These are phyloP conservation scores for Paramecium tetraurelia DNA, from an alignment of 73 alveolate genomes.

Conservation along the genomic window DNA sequence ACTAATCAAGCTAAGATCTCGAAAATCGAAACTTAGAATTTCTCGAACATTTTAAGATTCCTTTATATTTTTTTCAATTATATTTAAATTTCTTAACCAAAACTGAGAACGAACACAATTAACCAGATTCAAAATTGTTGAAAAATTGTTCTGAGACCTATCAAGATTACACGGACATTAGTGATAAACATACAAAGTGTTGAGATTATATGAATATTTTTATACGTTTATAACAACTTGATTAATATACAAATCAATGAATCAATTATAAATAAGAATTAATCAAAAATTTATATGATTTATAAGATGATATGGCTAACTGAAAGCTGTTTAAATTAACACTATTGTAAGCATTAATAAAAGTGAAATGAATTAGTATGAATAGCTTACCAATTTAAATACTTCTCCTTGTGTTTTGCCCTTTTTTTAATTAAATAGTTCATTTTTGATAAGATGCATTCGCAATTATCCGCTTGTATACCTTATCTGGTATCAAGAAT, in stretches of 20 bases:
- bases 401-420: neutral
- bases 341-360: neutral
- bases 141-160: neutral
- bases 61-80: neutral
- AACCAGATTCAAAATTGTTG: neutral
- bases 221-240: neutral
- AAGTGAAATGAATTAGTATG: neutral
- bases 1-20: neutral
- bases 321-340: neutral
- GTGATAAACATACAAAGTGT: neutral
- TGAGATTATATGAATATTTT: neutral
- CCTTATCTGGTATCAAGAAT: no score
- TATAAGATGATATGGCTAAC: neutral
- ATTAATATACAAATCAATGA: neutral
- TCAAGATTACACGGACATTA: neutral
- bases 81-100: neutral
- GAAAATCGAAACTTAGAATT: neutral
- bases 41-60: neutral
- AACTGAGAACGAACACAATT: neutral
- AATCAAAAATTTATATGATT: neutral
- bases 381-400: neutral
- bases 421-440: no score
- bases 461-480: no score
- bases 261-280: neutral
- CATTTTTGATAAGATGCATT: no score